Conservation (phyloP, 495 filamentous ascomycete genomes). For the Sphaerosporella brunnea region DNA sequence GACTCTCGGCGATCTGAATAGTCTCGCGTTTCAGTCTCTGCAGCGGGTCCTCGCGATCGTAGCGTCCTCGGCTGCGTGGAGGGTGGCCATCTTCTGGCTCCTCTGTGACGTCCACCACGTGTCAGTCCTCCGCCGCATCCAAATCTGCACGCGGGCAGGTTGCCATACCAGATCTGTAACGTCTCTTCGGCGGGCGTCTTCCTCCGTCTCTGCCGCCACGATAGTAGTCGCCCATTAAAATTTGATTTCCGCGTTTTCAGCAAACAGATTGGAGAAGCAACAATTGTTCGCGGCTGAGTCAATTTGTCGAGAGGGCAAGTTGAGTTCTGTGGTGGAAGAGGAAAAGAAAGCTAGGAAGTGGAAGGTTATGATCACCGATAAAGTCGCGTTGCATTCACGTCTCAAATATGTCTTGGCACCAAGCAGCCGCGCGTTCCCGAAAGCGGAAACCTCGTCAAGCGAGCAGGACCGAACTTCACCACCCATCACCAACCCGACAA, state of each 20-base stretch:
- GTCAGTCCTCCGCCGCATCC: not conserved
- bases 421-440: too few relatives aligned
- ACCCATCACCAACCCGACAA: too few relatives aligned
- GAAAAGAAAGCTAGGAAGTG: too few relatives aligned
- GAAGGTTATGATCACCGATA: too few relatives aligned
- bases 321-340: too few relatives aligned
- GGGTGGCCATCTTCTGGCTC: constrained; percentile 53
- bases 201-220: constrained; percentile 19
- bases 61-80: constrained; percentile 41
- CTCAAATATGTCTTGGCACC: too few relatives aligned
- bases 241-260: too few relatives aligned
- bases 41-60: constrained; percentile 52
- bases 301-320: too few relatives aligned
- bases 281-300: too few relatives aligned
- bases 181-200: constrained; percentile 19
- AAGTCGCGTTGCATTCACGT: not conserved
- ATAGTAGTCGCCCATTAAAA: constrained; percentile 28
- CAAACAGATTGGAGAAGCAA: too few relatives aligned
- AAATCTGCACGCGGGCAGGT: not conserved
- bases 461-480: too few relatives aligned
- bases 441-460: too few relatives aligned
- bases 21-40: constrained; percentile 65
- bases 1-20: constrained; percentile 71
- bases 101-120: constrained; percentile 9
- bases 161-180: constrained; percentile 21